phyloP scores from a whole-genome alignment of 2,329 filamentous ascomycete genomes.

The Curvularia hawaiiensis region DNA sequence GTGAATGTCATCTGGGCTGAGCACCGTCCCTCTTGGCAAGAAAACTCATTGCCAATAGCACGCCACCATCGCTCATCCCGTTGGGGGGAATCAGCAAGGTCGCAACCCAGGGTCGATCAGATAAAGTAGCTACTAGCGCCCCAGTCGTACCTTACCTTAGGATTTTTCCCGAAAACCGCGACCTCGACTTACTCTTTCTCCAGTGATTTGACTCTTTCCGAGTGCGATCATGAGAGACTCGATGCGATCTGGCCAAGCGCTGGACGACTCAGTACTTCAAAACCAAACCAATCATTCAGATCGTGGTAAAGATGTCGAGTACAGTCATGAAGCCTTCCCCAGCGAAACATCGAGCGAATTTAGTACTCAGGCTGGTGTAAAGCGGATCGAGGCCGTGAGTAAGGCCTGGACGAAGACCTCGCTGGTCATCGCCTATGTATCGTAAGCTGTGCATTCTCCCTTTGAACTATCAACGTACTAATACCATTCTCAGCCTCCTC shows the following conservation, averaged over 20 bases:
- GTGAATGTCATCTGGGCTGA: constrained; percentile 7
- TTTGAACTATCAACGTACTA: constrained; percentile 14
- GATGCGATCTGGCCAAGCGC: constrained; percentile 11
- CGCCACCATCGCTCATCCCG: neutral
- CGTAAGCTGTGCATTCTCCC: constrained; percentile 25
- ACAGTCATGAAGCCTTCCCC: constrained; percentile 4
- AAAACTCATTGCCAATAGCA: constrained; percentile 9
- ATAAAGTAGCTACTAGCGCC: constrained; percentile 12
- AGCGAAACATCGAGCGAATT: constrained; percentile 15
- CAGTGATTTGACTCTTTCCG: neutral
- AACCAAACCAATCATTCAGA: constrained; percentile 11
- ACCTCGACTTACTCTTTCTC: neutral
- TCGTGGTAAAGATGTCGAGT: constrained; percentile 13
- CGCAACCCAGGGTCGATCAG: constrained; percentile 12
- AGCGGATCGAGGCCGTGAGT: constrained; percentile 55
- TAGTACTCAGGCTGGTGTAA: constrained; percentile 53
- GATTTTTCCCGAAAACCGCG: neutral
- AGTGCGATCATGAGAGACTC: constrained; percentile 15
- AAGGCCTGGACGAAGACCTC: constrained; percentile 55
- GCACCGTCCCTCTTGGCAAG: constrained; percentile 12
- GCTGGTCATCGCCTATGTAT: constrained; percentile 55
- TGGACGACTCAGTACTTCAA: neutral
- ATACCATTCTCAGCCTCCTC: constrained; percentile 40
- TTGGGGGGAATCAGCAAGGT: constrained; percentile 1
- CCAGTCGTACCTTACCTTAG: neutral